A percentile compares a stretch with the other conserved stretches of the same genome.
Evolutionary conservation across 1,284 basidiomycete genomes (phyloP).

Genomic region (Cryptococcus jaspeensis): DNA sequence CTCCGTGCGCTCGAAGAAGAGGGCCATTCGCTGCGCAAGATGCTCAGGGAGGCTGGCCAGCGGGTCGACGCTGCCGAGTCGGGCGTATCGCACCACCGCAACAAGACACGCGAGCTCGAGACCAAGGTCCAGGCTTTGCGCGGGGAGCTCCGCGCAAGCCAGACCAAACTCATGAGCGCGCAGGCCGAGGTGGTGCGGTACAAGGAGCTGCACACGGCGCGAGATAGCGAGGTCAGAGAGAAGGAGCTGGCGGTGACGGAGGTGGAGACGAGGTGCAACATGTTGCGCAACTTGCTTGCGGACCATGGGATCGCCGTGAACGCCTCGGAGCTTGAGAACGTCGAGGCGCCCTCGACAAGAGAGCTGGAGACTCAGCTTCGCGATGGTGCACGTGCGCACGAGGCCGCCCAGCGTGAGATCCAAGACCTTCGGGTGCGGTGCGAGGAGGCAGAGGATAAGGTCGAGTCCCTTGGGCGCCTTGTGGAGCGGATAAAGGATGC

Average conservation of each 20-base stretch:
- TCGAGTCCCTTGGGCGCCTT: conserved; percentile 63
- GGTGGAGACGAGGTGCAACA: conserved; percentile 69
- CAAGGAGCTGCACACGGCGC: conserved; percentile 65
- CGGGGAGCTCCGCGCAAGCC: conserved; percentile 73
- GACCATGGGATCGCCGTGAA: conserved; percentile 81
- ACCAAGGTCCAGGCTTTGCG: conserved; percentile 67
- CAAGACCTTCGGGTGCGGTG: conserved; percentile 61
- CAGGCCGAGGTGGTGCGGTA: conserved; percentile 70
- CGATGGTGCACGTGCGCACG: conserved; percentile 68
- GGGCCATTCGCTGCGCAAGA: conserved; percentile 65
- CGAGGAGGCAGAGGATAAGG: conserved; percentile 70
- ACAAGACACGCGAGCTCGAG: conserved; percentile 66
- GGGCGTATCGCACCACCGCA: conserved; percentile 70
- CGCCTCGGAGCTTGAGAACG: conserved; percentile 60
- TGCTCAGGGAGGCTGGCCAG: conserved; percentile 73
- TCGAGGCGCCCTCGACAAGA: conserved; percentile 30
- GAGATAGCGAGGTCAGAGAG: conserved; percentile 69
- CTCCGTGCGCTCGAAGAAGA: conserved; percentile 76
- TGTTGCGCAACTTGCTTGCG: conserved; percentile 79
- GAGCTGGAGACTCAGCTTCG: conserved; percentile 74
- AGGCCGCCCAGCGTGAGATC: conserved; percentile 55
- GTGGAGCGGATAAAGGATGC: conserved; percentile 61
- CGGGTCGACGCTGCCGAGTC: conserved; percentile 67
- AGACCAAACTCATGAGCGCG: conserved; percentile 70
- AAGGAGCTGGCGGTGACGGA: conserved; percentile 69